Evolutionary conservation across 495 filamentous ascomycete genomes (phyloP).

Genomic region (Annulohypoxylon nitens): DNA sequence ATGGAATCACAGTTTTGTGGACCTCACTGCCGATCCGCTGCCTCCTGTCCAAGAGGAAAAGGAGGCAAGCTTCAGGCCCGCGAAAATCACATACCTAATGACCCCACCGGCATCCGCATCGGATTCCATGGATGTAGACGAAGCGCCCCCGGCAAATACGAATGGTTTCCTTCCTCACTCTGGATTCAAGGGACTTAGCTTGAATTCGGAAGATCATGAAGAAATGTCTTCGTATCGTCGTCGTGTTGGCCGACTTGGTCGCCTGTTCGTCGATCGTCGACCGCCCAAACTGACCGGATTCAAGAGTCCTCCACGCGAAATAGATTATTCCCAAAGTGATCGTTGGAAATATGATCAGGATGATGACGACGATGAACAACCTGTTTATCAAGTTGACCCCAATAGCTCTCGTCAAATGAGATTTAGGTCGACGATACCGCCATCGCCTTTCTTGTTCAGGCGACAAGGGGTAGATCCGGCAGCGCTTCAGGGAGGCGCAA

Average conservation of each 20-base stretch:
- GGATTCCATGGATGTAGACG: conserved; percentile 64
- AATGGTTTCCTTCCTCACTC: conserved; percentile 33
- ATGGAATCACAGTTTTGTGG: conserved; percentile 88
- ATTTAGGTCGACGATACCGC: conserved; percentile 77
- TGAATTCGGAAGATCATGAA: conserved; percentile 44
- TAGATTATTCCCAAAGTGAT: conserved; percentile 70
- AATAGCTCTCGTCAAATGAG: conserved; percentile 77
- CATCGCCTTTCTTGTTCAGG: conserved; percentile 55
- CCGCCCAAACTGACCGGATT: conserved; percentile 52
- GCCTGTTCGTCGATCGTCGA: conserved; percentile 84
- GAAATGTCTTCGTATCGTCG: conserved; percentile 72
- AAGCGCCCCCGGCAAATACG: conserved; percentile 38
- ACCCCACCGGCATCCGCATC: conserved; percentile 86
- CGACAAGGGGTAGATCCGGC: conserved; percentile 41
- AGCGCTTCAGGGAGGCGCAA: conserved; percentile 37
- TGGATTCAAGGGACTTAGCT: conserved; percentile 53
- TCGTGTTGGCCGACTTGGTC: conserved; percentile 80
- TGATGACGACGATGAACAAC: conserved; percentile 77
- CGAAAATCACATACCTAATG: conserved; percentile 84
- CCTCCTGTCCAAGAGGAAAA: conserved; percentile 79
- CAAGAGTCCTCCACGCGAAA: conserved; percentile 65
- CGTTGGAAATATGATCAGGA: conserved; percentile 86
- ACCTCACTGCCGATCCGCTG: conserved; percentile 84
- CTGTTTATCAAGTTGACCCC: conserved; percentile 75
- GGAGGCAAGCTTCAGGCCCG: conserved; percentile 70